A percentile compares a stretch with the other conserved stretches of the same genome.
phyloP scores from a whole-genome alignment of 805 yeast species.

The Spathaspora boniae region DNA sequence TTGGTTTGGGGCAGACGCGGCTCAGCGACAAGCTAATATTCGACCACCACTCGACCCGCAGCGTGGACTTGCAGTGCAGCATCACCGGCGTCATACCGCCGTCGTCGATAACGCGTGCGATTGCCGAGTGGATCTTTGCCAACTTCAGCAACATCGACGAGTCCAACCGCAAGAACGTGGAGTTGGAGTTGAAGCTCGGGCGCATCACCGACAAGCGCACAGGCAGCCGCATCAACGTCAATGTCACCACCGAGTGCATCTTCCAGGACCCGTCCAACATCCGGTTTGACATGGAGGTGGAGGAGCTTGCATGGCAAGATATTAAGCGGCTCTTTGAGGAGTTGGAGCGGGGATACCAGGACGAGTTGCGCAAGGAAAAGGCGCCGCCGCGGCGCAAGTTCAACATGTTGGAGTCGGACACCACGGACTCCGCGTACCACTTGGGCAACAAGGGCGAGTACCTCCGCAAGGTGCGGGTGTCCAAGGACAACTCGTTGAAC shows the following conservation, averaged over 20 bases:
- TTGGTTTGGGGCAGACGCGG: too few relatives aligned
- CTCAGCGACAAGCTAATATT: conserved; percentile 26
- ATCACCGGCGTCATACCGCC: conserved; percentile 75
- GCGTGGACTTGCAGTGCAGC: conserved; percentile 45
- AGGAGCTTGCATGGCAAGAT: conserved; percentile 57
- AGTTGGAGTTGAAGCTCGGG: conserved; percentile 75
- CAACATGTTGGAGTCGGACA: conserved; percentile 57
- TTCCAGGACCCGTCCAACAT: conserved; percentile 54
- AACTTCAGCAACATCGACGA: conserved; percentile 62
- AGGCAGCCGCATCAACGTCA: conserved; percentile 61
- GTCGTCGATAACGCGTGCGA: conserved; percentile 74
- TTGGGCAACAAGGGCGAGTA: conserved; percentile 61
- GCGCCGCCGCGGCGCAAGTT: conserved; percentile 47
- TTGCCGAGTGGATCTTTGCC: conserved; percentile 88
- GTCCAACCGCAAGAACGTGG: conserved; percentile 53
- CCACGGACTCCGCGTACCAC: conserved; percentile 60
- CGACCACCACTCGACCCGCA: conserved; percentile 25
- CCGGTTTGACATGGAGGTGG: conserved; percentile 62
- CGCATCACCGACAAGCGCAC: conserved; percentile 59
- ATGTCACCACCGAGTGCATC: conserved; percentile 67
- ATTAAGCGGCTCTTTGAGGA: conserved; percentile 52
- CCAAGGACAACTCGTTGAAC: conserved; percentile 54
- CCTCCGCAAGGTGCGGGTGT: conserved; percentile 62
- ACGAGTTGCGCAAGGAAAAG: conserved; percentile 23
- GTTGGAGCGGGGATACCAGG: conserved; percentile 48